A percentile compares a stretch with the other conserved stretches of the same genome.
Conservation (phyloP, 805 yeast genomes). For the Grigorovia transvaalensis region DNA sequence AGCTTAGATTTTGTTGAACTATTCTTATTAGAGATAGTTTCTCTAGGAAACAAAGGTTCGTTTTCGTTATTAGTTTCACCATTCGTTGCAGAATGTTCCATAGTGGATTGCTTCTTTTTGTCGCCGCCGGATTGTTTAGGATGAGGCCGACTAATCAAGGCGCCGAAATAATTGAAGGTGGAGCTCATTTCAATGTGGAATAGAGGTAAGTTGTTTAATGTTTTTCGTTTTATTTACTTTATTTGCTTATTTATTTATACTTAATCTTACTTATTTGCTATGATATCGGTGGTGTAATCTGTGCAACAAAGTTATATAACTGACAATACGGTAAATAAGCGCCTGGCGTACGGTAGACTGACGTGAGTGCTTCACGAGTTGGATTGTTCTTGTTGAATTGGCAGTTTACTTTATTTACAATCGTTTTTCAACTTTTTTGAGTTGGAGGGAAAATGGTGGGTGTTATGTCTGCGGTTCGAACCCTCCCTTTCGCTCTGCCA, state of each 20-base stretch:
- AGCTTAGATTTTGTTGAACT: conserved; percentile 1
- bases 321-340: background rate
- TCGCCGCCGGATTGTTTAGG: background rate
- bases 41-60: background rate
- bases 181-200: background rate
- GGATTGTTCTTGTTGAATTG: too few species aligned
- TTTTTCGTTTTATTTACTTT: too few species aligned
- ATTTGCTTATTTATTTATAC: too few species aligned
- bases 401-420: too few species aligned
- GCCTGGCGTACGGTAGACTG: background rate
- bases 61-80: background rate
- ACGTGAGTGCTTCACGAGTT: too few species aligned
- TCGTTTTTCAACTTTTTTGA: too few species aligned
- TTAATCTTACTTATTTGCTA: too few species aligned
- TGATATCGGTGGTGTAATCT: too few species aligned
- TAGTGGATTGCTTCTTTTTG: background rate
- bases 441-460: too few species aligned
- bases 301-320: background rate
- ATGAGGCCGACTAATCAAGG: background rate
- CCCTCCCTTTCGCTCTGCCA: too few species aligned
- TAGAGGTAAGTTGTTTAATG: too few species aligned
- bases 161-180: conserved; percentile 2
- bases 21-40: conserved; percentile 1
- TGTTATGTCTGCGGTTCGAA: too few species aligned
- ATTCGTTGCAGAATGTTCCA: background rate